Base-by-base conservation (phyloP, 768 basidiomycete genomes). In the Boletus coccyginus region DNA sequence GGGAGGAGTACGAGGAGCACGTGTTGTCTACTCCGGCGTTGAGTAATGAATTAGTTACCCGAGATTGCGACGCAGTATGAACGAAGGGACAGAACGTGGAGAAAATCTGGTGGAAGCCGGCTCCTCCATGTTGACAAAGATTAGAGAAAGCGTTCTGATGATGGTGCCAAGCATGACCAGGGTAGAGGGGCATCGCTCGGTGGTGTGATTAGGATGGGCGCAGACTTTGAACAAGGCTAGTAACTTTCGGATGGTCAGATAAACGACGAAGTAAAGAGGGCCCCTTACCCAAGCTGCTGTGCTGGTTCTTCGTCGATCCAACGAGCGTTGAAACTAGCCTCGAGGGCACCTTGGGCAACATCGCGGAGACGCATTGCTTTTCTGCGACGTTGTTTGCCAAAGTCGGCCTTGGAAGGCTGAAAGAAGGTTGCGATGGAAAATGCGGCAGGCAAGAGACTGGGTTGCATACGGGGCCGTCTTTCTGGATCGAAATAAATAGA, bases 281-380 rank as follows among this genome's bases (percentile, higher is more conserved):
- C 1, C n/a, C 60, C 81, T 61, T 67, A 89, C 88, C 86, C 86
- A 91, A 53, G 87, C 85, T 38, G 88, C 86, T 91, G 86, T 13
- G 84, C 87, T 8, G 90, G 77, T 33, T 81, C 83, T 63, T 87
- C 84, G 60, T 91, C 87, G 14, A 91, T 77, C 84, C 86, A 87
- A 17, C 83, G 80, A 43, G 85, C 81, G 64, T 81, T 85, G 55
- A 87, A 70, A 64, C 88, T 90, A 24, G 85, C 84, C 57, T 91
- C 87, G 59, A 91, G 71, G 12, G 85, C 81, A 47, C 79, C 76
- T 66, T 88, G 88, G 35, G 88, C 88, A 62, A 85, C 77, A 57
- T 90, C 84, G 45, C 85, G 73, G 51, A 90, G 77, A 50, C 75
- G 73, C 50, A 89, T 63, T 3, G 88, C 87, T 36, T 78, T 79